These are phyloP conservation scores for Prunus persica DNA, from an alignment of 306 rosid genomes.

Conservation along the genomic window Prunus_persica_NCBIv2 NC_034016.1:20186001-20186500, in stretches of 20 bases:
- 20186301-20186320: background rate
- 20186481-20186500: slow-evolving; percentile 31
- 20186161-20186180: slow-evolving; percentile 39
- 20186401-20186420: slow-evolving; percentile 27
- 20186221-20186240: slow-evolving; percentile 40
- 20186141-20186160: slow-evolving; percentile 39
- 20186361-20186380: too few species aligned
- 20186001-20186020: slow-evolving; percentile 31
- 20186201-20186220: slow-evolving; percentile 55
- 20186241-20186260: slow-evolving; percentile 56
- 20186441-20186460: slow-evolving; percentile 23
- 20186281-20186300: too few species aligned
- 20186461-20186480: slow-evolving; percentile 19
- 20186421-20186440: slow-evolving; percentile 27
- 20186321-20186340: too few species aligned
- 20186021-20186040: slow-evolving; percentile 42
- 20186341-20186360: too few species aligned
- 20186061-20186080: slow-evolving; percentile 55
- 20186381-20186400: too few species aligned
- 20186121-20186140: slow-evolving; percentile 47
- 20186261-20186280: slow-evolving; percentile 42
- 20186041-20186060: slow-evolving; percentile 33
- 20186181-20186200: slow-evolving; percentile 46
- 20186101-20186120: slow-evolving; percentile 47
- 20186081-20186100: slow-evolving; percentile 36